Percentiles rank a stretch among this genome's conserved stretches.
Evolutionary conservation across 2,329 filamentous ascomycete species (phyloP).

Genomic region (Triangularia setosa): DNA sequence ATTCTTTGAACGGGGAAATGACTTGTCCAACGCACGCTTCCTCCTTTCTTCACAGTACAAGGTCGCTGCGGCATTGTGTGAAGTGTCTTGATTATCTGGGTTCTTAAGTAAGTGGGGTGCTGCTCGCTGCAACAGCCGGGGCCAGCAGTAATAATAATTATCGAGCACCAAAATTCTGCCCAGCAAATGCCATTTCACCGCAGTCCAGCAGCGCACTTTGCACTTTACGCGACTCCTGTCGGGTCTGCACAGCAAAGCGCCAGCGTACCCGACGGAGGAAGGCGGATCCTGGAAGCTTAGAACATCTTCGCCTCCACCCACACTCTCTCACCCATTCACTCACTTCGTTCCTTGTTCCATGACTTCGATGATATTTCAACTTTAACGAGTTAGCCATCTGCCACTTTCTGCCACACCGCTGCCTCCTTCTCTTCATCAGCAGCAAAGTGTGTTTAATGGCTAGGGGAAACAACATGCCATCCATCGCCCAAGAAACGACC

Average conservation of each 20-base stretch:
- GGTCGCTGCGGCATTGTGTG: not conserved
- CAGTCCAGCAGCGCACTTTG: not conserved
- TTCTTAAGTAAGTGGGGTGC: not conserved
- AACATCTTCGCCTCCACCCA: constrained; percentile 13
- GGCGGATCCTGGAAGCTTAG: constrained; percentile 7
- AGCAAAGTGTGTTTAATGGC: not conserved
- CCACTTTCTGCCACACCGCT: not conserved
- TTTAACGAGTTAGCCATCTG: not conserved
- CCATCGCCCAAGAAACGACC: constrained; percentile 31
- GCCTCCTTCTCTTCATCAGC: not conserved
- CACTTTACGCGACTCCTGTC: not conserved
- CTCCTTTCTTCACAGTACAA: not conserved
- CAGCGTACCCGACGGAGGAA: not conserved
- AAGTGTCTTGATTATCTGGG: not conserved
- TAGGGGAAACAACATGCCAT: constrained; percentile 32
- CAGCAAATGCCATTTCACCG: not conserved
- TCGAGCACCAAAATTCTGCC: not conserved
- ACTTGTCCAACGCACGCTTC: not conserved
- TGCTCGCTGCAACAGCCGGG: not conserved
- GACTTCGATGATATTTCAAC: not conserved
- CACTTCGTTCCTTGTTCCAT: not conserved
- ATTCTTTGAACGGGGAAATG: not conserved
- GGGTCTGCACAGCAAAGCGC: not conserved
- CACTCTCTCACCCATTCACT: constrained; percentile 5
- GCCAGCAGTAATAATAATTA: not conserved